Conservation (phyloP, 2,329 filamentous ascomycete species). For the Dactylellina haptotyla region DNA sequence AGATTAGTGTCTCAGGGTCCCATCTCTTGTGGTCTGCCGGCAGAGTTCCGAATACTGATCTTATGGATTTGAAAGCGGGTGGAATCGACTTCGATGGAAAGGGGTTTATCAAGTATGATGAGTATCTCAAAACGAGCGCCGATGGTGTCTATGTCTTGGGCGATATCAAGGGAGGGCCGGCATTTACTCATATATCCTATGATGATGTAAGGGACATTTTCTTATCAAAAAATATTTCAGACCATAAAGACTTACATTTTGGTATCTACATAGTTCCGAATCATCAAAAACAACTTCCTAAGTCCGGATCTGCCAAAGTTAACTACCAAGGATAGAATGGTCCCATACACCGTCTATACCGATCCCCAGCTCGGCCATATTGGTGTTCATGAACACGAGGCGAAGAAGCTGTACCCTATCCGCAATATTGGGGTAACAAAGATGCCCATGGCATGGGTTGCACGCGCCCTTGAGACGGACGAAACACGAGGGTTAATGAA, state of each 20-base stretch:
- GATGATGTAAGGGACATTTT: conserved; percentile 64
- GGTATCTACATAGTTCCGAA: conserved; percentile 61
- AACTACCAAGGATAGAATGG: conserved; percentile 60
- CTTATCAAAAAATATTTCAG: not conserved
- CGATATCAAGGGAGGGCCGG: conserved; percentile 67
- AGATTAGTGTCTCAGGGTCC: conserved; percentile 60
- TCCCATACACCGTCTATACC: conserved; percentile 67
- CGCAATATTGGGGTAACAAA: conserved; percentile 63
- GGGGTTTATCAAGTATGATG: conserved; percentile 64
- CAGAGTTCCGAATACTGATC: conserved; percentile 66
- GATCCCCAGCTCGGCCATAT: conserved; percentile 68
- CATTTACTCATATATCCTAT: conserved; percentile 69
- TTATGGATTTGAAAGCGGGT: conserved; percentile 62
- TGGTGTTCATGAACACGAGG: conserved; percentile 64
- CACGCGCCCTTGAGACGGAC: conserved; percentile 66
- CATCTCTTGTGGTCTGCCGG: conserved; percentile 67
- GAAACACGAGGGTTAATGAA: conserved; percentile 68
- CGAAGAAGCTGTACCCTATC: conserved; percentile 56
- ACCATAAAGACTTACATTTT: not conserved
- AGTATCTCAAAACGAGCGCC: conserved; percentile 64
- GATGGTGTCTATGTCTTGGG: conserved; percentile 65
- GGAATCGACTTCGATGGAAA: conserved; percentile 62
- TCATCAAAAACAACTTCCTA: conserved; percentile 65
- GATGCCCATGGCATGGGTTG: conserved; percentile 68
- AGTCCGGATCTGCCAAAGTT: conserved; percentile 56